phyloP scores from a whole-genome alignment of 2,329 filamentous ascomycete species.

The Trichoderma koningiopsis region DNA sequence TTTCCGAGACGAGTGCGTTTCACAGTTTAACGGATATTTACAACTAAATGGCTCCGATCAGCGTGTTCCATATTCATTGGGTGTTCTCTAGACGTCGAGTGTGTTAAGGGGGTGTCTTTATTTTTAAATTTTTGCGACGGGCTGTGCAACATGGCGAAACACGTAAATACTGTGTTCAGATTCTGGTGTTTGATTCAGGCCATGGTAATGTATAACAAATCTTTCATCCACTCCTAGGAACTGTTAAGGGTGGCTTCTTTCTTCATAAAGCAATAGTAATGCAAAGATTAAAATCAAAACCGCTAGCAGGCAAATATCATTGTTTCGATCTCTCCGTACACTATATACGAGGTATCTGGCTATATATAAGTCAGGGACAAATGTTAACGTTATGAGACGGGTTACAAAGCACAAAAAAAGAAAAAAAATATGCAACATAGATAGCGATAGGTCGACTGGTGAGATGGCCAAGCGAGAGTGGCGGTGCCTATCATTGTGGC shows the following conservation, averaged over 20 bases:
- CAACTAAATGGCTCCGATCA: slow-evolving; percentile 1
- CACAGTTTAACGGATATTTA: slow-evolving; percentile 9
- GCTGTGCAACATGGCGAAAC: background rate
- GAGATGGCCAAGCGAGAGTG: background rate
- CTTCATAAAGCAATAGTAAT: background rate
- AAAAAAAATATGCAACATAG: background rate
- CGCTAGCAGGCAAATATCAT: background rate
- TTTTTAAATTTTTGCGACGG: slow-evolving; percentile 35
- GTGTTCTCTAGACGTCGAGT: slow-evolving; percentile 29
- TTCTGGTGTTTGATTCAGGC: background rate
- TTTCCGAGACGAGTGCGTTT: background rate
- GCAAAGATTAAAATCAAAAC: background rate
- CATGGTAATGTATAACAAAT: background rate
- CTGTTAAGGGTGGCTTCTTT: background rate
- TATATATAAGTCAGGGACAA: background rate
- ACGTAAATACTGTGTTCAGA: background rate
- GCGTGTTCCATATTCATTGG: slow-evolving; percentile 5
- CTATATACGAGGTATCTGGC: background rate
- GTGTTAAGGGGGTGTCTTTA: slow-evolving; percentile 44
- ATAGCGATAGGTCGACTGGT: background rate
- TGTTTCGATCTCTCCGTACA: background rate
- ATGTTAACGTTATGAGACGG: background rate
- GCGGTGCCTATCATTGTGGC: slow-evolving; percentile 16
- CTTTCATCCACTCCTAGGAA: background rate
- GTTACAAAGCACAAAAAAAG: too few relatives aligned